These are phyloP conservation scores for Lepiota venenata DNA, from an alignment of 768 basidiomycete genomes.

Conservation along the genomic window DNA sequence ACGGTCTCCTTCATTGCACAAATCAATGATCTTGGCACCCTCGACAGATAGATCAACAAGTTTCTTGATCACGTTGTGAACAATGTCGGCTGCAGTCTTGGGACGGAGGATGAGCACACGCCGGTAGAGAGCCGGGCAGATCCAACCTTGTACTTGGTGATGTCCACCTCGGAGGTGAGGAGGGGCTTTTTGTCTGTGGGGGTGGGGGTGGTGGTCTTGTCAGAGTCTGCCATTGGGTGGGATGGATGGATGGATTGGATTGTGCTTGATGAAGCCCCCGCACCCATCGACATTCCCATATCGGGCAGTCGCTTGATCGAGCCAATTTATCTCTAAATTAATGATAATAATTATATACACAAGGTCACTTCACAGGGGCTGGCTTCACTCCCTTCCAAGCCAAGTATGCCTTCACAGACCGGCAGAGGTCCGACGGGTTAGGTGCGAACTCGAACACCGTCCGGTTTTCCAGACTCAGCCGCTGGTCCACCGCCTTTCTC, in stretches of 20 bases:
- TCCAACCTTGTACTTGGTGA: constrained; percentile 85
- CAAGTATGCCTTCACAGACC: constrained; percentile 55
- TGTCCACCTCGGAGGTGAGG: constrained; percentile 64
- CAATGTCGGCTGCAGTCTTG: constrained; percentile 92
- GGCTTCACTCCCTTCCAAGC: constrained; percentile 36
- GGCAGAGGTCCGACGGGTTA: constrained; percentile 30
- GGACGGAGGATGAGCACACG: background rate
- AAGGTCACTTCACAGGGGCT: background rate
- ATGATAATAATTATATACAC: background rate
- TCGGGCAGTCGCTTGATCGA: constrained; percentile 7
- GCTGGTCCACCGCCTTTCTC: constrained; percentile 9
- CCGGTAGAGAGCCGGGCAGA: constrained; percentile 13
- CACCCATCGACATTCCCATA: constrained; percentile 18
- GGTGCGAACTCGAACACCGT: constrained; percentile 29
- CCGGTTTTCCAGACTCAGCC: constrained; percentile 4
- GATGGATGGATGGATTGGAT: constrained; percentile 11
- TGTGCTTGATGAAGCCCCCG: background rate
- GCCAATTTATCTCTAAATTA: background rate
- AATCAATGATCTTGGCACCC: constrained; percentile 85
- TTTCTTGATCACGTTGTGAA: constrained; percentile 80
- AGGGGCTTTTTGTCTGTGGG: constrained; percentile 46
- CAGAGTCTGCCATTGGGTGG: constrained; percentile 57
- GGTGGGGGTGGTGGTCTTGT: constrained; percentile 41
- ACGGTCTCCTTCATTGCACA: constrained; percentile 92
- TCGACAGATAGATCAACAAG: constrained; percentile 73